phyloP scores from a whole-genome alignment of 371 early-diverging fungal species.

The Mortierella sp. region DNA sequence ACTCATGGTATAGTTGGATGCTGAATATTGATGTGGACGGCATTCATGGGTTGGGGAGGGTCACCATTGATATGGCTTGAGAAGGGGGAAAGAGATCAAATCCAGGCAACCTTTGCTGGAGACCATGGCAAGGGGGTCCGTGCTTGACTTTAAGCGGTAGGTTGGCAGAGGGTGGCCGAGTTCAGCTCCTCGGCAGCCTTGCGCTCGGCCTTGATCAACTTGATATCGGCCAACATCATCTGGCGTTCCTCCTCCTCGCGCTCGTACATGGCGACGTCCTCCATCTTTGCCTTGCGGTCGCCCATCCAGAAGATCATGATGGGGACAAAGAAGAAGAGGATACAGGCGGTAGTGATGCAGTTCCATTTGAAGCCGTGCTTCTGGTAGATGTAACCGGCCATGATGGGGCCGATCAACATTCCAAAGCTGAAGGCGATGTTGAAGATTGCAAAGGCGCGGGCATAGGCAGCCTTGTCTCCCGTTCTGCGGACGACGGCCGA shows the following conservation, averaged over 20 bases:
- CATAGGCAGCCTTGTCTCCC: constrained; percentile 61
- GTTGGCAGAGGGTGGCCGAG: constrained; percentile 22
- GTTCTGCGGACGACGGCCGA: constrained; percentile 59
- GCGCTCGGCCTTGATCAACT: constrained; percentile 45
- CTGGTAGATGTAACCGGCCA: constrained; percentile 60
- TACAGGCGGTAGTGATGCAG: constrained; percentile 53
- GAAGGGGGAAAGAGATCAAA: background rate
- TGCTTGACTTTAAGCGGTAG: background rate
- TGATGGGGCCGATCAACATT: constrained; percentile 59
- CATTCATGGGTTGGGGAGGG: too few relatives aligned
- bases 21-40: too few relatives aligned
- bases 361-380: constrained; percentile 61
- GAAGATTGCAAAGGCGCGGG: constrained; percentile 64
- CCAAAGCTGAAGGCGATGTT: constrained; percentile 67
- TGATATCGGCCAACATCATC: constrained; percentile 36
- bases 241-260: constrained; percentile 49
- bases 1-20: background rate
- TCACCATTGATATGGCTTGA: too few relatives aligned
- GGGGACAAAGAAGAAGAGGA: constrained; percentile 52
- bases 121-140: background rate
- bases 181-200: constrained; percentile 36
- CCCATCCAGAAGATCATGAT: constrained; percentile 52
- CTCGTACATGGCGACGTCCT: constrained; percentile 55
- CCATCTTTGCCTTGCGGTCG: constrained; percentile 50
- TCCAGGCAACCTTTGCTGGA: too few relatives aligned